These are phyloP conservation scores for Yamadazyma songkhlaensis DNA, from an alignment of 1,139 yeast species.

Conservation along the genomic window DNA sequence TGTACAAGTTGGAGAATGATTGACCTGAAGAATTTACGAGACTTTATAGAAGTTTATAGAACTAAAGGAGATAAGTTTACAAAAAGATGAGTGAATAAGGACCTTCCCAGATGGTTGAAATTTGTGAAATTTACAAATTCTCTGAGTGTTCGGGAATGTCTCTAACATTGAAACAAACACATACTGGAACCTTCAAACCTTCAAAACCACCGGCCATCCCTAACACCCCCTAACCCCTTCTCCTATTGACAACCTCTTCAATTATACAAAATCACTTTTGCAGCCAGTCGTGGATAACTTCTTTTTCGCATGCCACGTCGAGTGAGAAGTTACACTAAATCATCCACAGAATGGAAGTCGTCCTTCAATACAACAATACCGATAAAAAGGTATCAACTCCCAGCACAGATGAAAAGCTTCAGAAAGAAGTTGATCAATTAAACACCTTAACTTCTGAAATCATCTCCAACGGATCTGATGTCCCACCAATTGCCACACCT, in stretches of 20 bases:
- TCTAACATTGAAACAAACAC: too few relatives aligned
- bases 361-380: slow-evolving; percentile 24
- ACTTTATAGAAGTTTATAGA: slow-evolving; percentile 3
- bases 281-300: neutral
- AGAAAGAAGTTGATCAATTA: slow-evolving; percentile 56
- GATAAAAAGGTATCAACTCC: slow-evolving; percentile 26
- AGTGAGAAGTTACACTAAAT: neutral
- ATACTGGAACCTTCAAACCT: too few relatives aligned
- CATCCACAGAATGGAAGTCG: slow-evolving; percentile 5
- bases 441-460: slow-evolving; percentile 62
- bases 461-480: slow-evolving; percentile 58
- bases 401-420: slow-evolving; percentile 20
- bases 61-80: too few relatives aligned
- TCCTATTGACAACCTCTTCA: too few relatives aligned
- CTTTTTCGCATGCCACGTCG: slow-evolving; percentile 2
- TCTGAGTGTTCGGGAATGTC: too few relatives aligned
- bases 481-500: slow-evolving; percentile 63
- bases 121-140: neutral
- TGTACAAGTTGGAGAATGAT: too few relatives aligned
- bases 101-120: too few relatives aligned
- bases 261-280: too few relatives aligned
- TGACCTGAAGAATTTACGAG: too few relatives aligned
- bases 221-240: too few relatives aligned
- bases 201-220: too few relatives aligned
- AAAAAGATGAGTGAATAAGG: too few relatives aligned